Evolutionary conservation across 1,139 yeast genomes (phyloP).

Genomic region (Taphrina populina): DNA sequence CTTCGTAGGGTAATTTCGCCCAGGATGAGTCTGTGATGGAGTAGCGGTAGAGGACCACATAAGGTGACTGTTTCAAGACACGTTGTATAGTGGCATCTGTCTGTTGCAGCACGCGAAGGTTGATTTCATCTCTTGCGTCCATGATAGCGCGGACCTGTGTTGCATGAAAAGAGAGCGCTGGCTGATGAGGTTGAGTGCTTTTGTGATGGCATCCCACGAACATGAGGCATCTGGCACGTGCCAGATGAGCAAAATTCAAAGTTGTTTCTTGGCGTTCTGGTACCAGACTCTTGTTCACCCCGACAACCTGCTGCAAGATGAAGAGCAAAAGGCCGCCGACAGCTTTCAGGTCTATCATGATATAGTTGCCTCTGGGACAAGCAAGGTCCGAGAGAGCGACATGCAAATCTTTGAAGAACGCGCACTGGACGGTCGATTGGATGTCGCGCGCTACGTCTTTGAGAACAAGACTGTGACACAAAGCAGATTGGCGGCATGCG

Average conservation of each 20-base stretch:
- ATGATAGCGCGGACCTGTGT: background rate
- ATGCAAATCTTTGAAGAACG: conserved; percentile 11
- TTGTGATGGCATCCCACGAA: no score
- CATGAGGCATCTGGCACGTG: no score
- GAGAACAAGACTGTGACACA: background rate
- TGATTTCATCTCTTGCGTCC: conserved; percentile 28
- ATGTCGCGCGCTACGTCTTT: conserved; percentile 12
- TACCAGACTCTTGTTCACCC: no score
- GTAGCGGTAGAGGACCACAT: conserved; percentile 32
- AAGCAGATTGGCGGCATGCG: background rate
- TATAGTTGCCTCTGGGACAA: no score
- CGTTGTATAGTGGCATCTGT: conserved; percentile 16
- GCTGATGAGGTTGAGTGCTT: background rate
- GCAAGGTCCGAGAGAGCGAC: no score
- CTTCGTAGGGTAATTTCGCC: conserved; percentile 28
- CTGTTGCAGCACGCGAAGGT: conserved; percentile 26
- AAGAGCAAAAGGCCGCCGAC: no score
- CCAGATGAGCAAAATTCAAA: no score
- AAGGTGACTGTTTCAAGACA: conserved; percentile 20
- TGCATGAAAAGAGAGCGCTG: background rate
- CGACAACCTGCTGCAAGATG: no score
- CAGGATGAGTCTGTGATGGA: conserved; percentile 15
- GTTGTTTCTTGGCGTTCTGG: no score
- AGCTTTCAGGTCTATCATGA: no score
- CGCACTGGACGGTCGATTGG: conserved; percentile 2